Evolutionary conservation across 331 rosid genomes (phyloP).

Genomic region (Prunus yedoensis): DNA sequence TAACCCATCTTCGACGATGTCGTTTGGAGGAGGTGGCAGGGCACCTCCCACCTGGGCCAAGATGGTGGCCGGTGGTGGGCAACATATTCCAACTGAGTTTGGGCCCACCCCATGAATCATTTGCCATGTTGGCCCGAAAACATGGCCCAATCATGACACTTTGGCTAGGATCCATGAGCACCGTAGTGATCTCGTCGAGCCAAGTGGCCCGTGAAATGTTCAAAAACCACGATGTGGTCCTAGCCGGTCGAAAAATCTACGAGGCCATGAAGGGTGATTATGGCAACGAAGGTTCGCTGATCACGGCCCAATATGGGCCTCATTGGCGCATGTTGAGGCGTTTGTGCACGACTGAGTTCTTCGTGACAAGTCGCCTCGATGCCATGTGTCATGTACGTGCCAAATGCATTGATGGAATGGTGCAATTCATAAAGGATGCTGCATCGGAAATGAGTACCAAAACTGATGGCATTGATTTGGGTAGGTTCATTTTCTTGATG

Average conservation of each 20-base stretch:
- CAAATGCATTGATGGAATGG: slow-evolving; percentile 53
- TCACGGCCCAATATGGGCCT: slow-evolving; percentile 59
- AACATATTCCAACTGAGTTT: slow-evolving; percentile 62
- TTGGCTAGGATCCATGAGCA: slow-evolving; percentile 81
- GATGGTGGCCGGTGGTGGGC: slow-evolving; percentile 74
- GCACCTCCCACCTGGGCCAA: slow-evolving; percentile 81
- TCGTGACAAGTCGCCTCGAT: slow-evolving; percentile 49
- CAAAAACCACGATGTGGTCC: slow-evolving; percentile 53
- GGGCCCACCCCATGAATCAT: slow-evolving; percentile 60
- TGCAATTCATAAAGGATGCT: slow-evolving; percentile 38
- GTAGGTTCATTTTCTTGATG: slow-evolving; percentile 69
- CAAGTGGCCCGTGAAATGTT: slow-evolving; percentile 67
- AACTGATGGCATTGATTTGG: slow-evolving; percentile 36
- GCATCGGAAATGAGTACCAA: not conserved
- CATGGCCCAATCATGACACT: slow-evolving; percentile 84
- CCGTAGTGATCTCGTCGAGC: slow-evolving; percentile 70
- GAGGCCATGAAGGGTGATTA: slow-evolving; percentile 68
- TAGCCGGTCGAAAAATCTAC: slow-evolving; percentile 77
- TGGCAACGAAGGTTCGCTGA: slow-evolving; percentile 50
- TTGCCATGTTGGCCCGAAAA: slow-evolving; percentile 43
- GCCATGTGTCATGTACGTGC: slow-evolving; percentile 38
- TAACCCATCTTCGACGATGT: slow-evolving; percentile 8
- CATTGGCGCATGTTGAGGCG: slow-evolving; percentile 80
- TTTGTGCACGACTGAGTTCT: slow-evolving; percentile 49
- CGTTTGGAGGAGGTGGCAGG: slow-evolving; percentile 6